These are phyloP conservation scores for Saxophila tyrrhenica DNA, from an alignment of 495 filamentous ascomycete species.

Conservation along the genomic window DNA sequence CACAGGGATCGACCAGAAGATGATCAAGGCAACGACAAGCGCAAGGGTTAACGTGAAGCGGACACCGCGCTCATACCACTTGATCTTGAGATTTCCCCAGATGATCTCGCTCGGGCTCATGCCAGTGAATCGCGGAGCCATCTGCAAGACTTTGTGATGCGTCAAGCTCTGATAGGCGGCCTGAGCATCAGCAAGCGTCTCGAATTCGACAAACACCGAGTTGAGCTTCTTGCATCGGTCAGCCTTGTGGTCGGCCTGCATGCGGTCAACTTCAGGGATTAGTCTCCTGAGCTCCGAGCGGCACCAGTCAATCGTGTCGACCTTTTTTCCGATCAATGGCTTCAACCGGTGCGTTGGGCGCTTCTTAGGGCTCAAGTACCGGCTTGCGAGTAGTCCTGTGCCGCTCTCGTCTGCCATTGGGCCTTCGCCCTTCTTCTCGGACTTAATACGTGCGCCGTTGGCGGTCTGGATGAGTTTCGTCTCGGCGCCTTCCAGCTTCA, in stretches of 20 bases:
- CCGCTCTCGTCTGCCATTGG: slow-evolving; percentile 32
- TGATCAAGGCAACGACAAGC: slow-evolving; percentile 66
- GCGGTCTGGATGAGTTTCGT: slow-evolving; percentile 75
- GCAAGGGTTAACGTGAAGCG: slow-evolving; percentile 56
- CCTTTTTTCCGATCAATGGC: slow-evolving; percentile 75
- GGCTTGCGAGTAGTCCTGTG: slow-evolving; percentile 58
- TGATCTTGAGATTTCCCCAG: slow-evolving; percentile 77
- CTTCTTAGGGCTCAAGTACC: slow-evolving; percentile 62
- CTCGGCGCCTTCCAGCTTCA: slow-evolving; percentile 82
- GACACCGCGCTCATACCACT: slow-evolving; percentile 75
- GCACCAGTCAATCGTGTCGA: slow-evolving; percentile 90
- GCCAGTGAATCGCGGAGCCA: slow-evolving; percentile 85
- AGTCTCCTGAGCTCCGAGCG: slow-evolving; percentile 70
- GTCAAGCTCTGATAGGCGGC: slow-evolving; percentile 73
- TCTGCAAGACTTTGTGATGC: slow-evolving; percentile 82
- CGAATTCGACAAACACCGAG: slow-evolving; percentile 85
- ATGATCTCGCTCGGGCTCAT: slow-evolving; percentile 76
- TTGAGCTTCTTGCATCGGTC: slow-evolving; percentile 56
- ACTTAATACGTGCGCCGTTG: slow-evolving; percentile 64
- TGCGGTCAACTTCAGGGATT: slow-evolving; percentile 63
- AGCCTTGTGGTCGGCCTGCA: slow-evolving; percentile 60
- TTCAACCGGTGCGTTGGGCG: slow-evolving; percentile 79
- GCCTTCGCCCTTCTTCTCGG: slow-evolving; percentile 54
- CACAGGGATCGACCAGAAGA: slow-evolving; percentile 95
- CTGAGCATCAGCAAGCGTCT: slow-evolving; percentile 70